Evolutionary conservation across 306 rosid species (phyloP).

Genomic region (Astragalus glycyphyllos): DNA sequence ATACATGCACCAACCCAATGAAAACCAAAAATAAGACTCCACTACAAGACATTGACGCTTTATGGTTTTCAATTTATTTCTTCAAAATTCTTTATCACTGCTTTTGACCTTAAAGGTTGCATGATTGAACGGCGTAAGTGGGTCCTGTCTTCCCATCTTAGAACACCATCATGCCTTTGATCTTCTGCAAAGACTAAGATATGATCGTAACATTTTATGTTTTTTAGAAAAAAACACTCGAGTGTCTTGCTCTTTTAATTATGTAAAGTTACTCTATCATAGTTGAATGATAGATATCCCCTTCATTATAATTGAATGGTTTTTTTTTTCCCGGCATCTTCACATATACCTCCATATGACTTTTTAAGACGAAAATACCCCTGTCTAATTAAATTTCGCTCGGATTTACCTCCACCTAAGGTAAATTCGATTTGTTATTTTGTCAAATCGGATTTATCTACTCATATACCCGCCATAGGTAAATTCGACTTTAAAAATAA

Average conservation of each 20-base stretch:
- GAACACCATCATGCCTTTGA: conserved; percentile 63
- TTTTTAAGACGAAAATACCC: too few relatives aligned
- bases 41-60: conserved; percentile 52
- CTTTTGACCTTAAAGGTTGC: conserved; percentile 68
- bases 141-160: conserved; percentile 58
- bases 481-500: too few relatives aligned
- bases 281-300: conserved; percentile 56
- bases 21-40: conserved; percentile 39
- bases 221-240: conserved; percentile 49
- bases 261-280: conserved; percentile 61
- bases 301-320: conserved; percentile 4
- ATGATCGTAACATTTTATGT: conserved; percentile 45
- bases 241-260: conserved; percentile 54
- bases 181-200: conserved; percentile 48
- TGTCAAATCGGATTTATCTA: too few relatives aligned
- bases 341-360: too few relatives aligned
- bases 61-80: conserved; percentile 37
- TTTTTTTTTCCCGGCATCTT: too few relatives aligned
- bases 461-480: too few relatives aligned
- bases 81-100: conserved; percentile 52
- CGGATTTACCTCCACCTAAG: too few relatives aligned
- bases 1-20: conserved; percentile 37
- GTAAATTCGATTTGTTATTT: too few relatives aligned
- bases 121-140: conserved; percentile 80
- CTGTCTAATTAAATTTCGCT: too few relatives aligned